Evolutionary conservation across 345 rosid species (phyloP).

Genomic region (Luvunga scandens): DNA sequence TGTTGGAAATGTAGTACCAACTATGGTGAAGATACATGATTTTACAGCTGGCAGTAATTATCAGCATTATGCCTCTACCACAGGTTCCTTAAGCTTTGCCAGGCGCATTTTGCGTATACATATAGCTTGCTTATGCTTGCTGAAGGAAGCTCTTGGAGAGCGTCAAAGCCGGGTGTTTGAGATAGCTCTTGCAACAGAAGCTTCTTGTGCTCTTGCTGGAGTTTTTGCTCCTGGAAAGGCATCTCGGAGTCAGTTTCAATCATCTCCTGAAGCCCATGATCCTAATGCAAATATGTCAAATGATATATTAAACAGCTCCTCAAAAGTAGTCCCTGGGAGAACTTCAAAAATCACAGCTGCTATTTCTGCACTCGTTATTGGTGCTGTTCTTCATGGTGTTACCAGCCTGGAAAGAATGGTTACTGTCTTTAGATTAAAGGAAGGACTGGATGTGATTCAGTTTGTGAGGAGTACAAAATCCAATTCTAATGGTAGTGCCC

Average conservation of each 20-base stretch:
- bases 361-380: conserved; percentile 79
- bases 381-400: conserved; percentile 87
- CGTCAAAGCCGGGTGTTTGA: conserved; percentile 95
- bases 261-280: conserved; percentile 74
- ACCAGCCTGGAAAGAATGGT: conserved; percentile 93
- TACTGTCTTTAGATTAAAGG: conserved; percentile 76
- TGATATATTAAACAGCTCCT: conserved; percentile 48
- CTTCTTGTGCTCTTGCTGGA: conserved; percentile 68
- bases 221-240: conserved; percentile 70
- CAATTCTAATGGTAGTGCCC: conserved; percentile 80
- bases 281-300: conserved; percentile 39
- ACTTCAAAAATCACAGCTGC: conserved; percentile 71
- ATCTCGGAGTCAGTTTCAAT: conserved; percentile 76
- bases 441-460: conserved; percentile 80
- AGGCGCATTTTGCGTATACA: conserved; percentile 77
- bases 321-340: conserved; percentile 43
- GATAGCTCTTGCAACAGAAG: conserved; percentile 94
- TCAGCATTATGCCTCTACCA: conserved; percentile 47
- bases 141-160: conserved; percentile 95
- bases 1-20: conserved; percentile 62
- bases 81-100: conserved; percentile 51
- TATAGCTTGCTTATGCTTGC: conserved; percentile 71
- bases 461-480: conserved; percentile 68
- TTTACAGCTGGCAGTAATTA: conserved; percentile 42
- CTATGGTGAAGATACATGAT: conserved; percentile 73